These are phyloP conservation scores for Neurospora sp. DNA, from an alignment of 495 filamentous ascomycete species.

Conservation along the genomic window DNA sequence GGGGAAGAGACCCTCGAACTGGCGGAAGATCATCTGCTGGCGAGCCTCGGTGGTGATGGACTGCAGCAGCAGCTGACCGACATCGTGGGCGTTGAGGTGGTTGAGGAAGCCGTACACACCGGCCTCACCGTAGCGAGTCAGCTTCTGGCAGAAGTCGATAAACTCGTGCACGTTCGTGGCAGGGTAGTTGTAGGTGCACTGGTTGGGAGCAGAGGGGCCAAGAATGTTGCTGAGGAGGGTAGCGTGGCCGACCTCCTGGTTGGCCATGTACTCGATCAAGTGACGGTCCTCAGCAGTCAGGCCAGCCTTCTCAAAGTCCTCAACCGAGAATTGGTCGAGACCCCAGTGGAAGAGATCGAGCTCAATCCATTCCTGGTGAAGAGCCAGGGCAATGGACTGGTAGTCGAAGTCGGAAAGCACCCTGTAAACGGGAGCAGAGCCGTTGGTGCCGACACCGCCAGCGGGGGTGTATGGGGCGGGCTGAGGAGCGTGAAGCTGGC, in stretches of 20 bases:
- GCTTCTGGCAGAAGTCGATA: constrained; percentile 77
- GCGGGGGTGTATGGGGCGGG: constrained; percentile 65
- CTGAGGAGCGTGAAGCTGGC: constrained; percentile 51
- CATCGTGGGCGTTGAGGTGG: constrained; percentile 70
- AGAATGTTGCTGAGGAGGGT: constrained; percentile 75
- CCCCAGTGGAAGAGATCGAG: constrained; percentile 80
- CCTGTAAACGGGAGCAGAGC: constrained; percentile 60
- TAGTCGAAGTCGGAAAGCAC: constrained; percentile 66
- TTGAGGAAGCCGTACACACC: constrained; percentile 79
- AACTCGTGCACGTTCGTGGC: constrained; percentile 67
- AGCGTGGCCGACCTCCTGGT: constrained; percentile 76
- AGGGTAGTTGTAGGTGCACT: constrained; percentile 79
- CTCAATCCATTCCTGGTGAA: constrained; percentile 84
- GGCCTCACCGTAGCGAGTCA: constrained; percentile 73
- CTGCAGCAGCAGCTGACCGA: constrained; percentile 61
- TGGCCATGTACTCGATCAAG: constrained; percentile 74
- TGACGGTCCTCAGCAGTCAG: constrained; percentile 57
- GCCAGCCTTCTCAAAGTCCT: constrained; percentile 61
- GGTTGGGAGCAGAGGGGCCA: constrained; percentile 57
- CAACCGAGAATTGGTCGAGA: constrained; percentile 55
- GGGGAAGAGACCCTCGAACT: constrained; percentile 73
- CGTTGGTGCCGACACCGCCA: constrained; percentile 76
- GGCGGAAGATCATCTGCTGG: constrained; percentile 83
- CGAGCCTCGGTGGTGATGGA: constrained; percentile 77
- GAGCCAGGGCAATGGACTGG: constrained; percentile 55